A percentile compares a stretch with the other conserved stretches of the same genome.
Evolutionary conservation across 2,329 filamentous ascomycete species (phyloP).

Genomic region (Nothophoma quercina): DNA sequence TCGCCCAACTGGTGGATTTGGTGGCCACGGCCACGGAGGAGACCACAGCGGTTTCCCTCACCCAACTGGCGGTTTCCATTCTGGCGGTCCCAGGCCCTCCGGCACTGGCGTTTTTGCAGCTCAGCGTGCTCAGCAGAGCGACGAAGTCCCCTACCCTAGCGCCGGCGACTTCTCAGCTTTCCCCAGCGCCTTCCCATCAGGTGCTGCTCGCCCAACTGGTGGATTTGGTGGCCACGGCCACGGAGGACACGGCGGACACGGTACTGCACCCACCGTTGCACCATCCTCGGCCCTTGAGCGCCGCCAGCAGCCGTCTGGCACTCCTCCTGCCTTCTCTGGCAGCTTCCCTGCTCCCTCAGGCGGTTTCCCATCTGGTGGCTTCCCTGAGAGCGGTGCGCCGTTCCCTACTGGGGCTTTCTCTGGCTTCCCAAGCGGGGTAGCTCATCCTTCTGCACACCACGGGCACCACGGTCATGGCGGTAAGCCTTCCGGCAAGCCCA

Average conservation of each 20-base stretch:
- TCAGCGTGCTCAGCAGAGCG: constrained; percentile 4
- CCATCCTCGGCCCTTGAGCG: constrained; percentile 4
- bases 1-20: constrained; percentile 6
- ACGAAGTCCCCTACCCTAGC: constrained; percentile 5
- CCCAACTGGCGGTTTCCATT: constrained; percentile 8
- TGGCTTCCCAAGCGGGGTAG: not conserved
- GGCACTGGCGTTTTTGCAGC: not conserved
- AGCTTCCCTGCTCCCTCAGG: constrained; percentile 6
- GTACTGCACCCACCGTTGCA: not conserved
- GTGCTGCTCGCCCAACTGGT: constrained; percentile 8
- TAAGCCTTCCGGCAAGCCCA: not conserved
- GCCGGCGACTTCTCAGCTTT: constrained; percentile 4
- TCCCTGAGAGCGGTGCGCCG: not conserved
- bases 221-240: constrained; percentile 6
- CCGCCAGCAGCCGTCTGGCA: not conserved
- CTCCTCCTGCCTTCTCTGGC: constrained; percentile 1
- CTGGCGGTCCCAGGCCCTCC: not conserved
- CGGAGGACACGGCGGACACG: constrained; percentile 5
- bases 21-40: constrained; percentile 2
- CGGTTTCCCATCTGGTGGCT: not conserved
- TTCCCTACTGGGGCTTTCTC: not conserved
- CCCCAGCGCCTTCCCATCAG: constrained; percentile 6
- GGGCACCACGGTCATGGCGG: no score
- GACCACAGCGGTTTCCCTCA: constrained; percentile 6
- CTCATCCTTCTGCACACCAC: not conserved